These are phyloP conservation scores for Helianthus annuus DNA, from an alignment of 129 eudicot genomes.

Conservation along the genomic window HanXRQr2.0-SUNRISE NC_035449.2:117567581-117568080, in stretches of 20 bases:
- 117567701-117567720: no score
- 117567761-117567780: slow-evolving; percentile 93
- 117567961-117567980: not conserved
- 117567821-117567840: slow-evolving; percentile 79
- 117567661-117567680: slow-evolving; percentile 30
- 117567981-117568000: not conserved
- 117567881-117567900: slow-evolving; percentile 66
- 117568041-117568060: slow-evolving; percentile 39
- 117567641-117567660: slow-evolving; percentile 42
- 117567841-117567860: slow-evolving; percentile 76
- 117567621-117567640: not conserved
- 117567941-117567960: no score
- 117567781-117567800: slow-evolving; percentile 70
- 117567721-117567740: slow-evolving; percentile 24
- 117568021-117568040: slow-evolving; percentile 65
- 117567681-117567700: slow-evolving; percentile 35
- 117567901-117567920: slow-evolving; percentile 66
- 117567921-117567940: slow-evolving; percentile 45
- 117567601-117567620: not conserved
- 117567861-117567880: slow-evolving; percentile 73
- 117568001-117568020: not conserved
- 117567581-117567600: no score
- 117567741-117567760: slow-evolving; percentile 76
- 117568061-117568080: no score
- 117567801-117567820: slow-evolving; percentile 86